Percentiles rank a stretch among this genome's conserved stretches.
These are phyloP conservation scores for Mucor ambiguus DNA, from an alignment of 371 early-diverging fungal genomes.

Conservation along the genomic window DNA sequence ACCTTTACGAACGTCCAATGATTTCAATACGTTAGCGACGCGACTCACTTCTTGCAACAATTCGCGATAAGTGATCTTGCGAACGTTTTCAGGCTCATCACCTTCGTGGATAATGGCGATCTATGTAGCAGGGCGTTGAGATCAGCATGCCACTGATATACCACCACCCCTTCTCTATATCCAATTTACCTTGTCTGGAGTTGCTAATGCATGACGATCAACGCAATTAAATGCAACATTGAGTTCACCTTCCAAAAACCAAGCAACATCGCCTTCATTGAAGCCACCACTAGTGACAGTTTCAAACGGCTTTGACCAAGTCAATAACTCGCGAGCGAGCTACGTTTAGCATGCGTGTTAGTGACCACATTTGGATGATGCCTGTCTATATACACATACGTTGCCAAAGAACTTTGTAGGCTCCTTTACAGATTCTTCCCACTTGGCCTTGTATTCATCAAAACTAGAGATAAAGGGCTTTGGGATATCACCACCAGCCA, in stretches of 20 bases:
- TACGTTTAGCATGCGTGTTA: slow-evolving; percentile 17
- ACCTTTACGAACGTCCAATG: slow-evolving; percentile 82
- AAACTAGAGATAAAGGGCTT: slow-evolving; percentile 72
- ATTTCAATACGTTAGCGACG: slow-evolving; percentile 78
- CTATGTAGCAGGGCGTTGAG: slow-evolving; percentile 22
- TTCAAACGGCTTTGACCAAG: slow-evolving; percentile 78
- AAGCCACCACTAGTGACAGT: slow-evolving; percentile 66
- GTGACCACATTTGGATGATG: not conserved
- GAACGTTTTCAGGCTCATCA: slow-evolving; percentile 79
- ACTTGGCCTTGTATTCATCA: slow-evolving; percentile 73
- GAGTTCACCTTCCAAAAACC: slow-evolving; percentile 93
- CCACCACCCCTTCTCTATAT: not conserved
- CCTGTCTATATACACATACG: slow-evolving; percentile 52
- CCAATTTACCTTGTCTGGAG: slow-evolving; percentile 59
- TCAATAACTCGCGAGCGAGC: slow-evolving; percentile 70
- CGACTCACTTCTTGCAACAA: slow-evolving; percentile 78
- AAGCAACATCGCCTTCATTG: slow-evolving; percentile 78
- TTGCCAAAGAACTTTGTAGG: slow-evolving; percentile 81
- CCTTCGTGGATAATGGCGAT: slow-evolving; percentile 90
- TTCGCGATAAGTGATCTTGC: slow-evolving; percentile 79
- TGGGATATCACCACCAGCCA: slow-evolving; percentile 52
- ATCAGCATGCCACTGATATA: not conserved
- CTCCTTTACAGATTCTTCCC: slow-evolving; percentile 71
- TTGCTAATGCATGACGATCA: slow-evolving; percentile 85
- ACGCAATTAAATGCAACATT: slow-evolving; percentile 96